phyloP scores from a whole-genome alignment of 257 asterid species.

The Oldenlandia corymbosa region DNA sequence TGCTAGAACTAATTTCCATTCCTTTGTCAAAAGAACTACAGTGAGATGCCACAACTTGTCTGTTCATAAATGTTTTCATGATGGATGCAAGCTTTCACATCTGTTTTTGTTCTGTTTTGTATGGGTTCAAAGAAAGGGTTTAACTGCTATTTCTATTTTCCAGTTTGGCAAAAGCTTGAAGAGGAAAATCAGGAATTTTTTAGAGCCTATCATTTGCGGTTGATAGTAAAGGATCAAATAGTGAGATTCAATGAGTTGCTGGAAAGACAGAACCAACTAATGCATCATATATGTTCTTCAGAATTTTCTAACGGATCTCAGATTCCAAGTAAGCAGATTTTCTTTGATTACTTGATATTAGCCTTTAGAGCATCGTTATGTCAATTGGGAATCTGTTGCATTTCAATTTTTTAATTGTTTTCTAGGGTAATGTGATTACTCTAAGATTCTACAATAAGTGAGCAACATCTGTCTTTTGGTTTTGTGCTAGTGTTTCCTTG shows the following conservation, averaged over 20 bases:
- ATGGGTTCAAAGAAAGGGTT: constrained; percentile 8
- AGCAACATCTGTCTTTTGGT: background rate
- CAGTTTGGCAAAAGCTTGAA: constrained; percentile 99
- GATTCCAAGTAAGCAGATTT: constrained; percentile 42
- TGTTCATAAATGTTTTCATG: background rate
- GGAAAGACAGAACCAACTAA: constrained; percentile 69
- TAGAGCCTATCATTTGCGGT: constrained; percentile 68
- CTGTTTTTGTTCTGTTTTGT: constrained; percentile 7
- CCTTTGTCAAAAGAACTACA: background rate
- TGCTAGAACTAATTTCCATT: background rate
- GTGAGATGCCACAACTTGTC: background rate
- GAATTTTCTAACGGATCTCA: constrained; percentile 49
- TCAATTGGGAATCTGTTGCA: background rate
- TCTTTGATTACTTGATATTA: background rate
- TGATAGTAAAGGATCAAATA: constrained; percentile 84
- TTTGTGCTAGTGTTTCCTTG: background rate
- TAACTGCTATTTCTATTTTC: constrained; percentile 23
- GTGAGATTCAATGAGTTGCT: constrained; percentile 66
- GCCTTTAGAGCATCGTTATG: background rate
- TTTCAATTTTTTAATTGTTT: background rate
- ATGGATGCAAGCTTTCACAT: background rate
- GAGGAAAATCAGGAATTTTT: constrained; percentile 80
- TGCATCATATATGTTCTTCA: constrained; percentile 38
- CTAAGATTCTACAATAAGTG: background rate
- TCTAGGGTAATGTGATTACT: background rate